Conservation (phyloP, 495 filamentous ascomycete genomes). For the Tuber borchii region DNA sequence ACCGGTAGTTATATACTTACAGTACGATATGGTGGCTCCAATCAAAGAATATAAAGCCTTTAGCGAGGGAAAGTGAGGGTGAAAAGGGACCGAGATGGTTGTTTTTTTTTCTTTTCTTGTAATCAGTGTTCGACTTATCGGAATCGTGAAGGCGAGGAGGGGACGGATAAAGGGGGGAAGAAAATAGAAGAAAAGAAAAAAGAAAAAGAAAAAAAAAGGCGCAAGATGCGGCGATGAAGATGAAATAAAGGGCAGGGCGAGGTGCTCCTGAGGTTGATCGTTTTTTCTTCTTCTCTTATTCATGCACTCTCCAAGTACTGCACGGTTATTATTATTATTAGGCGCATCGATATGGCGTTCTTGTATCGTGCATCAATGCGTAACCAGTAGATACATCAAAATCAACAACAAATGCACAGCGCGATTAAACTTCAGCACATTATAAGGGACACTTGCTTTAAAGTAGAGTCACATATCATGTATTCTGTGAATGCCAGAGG, state of each 20-base stretch:
- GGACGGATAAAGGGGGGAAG: neutral
- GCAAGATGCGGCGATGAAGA: neutral
- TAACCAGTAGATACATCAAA: neutral
- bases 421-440: neutral
- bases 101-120: neutral
- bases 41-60: neutral
- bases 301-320: neutral
- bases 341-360: neutral
- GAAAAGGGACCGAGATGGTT: neutral
- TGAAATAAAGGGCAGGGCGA: neutral
- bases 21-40: neutral
- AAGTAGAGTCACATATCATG: slow-evolving; percentile 14
- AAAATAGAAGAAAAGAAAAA: neutral
- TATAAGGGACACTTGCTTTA: neutral
- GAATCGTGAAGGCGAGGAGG: neutral
- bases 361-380: neutral
- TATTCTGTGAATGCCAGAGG: slow-evolving; percentile 27
- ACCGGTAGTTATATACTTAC: too few species aligned
- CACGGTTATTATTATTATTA: neutral
- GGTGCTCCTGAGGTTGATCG: neutral
- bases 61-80: neutral
- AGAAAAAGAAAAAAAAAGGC: neutral
- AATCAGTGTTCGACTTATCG: neutral
- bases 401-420: neutral
- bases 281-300: neutral